These are phyloP conservation scores for Chalciporus chontae DNA, from an alignment of 768 basidiomycete genomes.

Conservation along the genomic window DNA sequence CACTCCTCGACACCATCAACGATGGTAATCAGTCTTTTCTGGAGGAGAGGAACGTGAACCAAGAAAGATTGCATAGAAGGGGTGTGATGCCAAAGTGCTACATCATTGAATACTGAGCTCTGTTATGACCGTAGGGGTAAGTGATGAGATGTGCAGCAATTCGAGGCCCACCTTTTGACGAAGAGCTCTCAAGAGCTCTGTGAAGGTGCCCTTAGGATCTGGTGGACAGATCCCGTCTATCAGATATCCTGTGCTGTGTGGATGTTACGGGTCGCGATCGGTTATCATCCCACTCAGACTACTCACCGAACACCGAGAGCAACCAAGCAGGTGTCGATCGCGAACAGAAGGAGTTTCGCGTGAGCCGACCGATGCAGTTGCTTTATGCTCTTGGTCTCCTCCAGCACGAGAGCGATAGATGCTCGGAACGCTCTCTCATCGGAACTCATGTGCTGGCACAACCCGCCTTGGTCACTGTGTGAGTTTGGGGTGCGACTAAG, in stretches of 20 bases:
- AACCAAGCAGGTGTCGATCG: constrained; percentile 40
- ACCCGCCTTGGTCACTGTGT: not conserved
- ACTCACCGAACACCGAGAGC: constrained; percentile 42
- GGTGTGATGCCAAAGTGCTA: constrained; percentile 46
- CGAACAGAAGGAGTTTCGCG: constrained; percentile 29
- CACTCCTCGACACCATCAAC: constrained; percentile 1
- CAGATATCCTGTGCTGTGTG: constrained; percentile 40
- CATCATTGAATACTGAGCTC: constrained; percentile 34
- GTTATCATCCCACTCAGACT: not conserved
- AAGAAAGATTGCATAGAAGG: constrained; percentile 52
- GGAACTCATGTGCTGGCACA: constrained; percentile 3
- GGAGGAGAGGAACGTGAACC: constrained; percentile 36
- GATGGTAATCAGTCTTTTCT: constrained; percentile 5
- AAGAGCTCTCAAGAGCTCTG: constrained; percentile 36
- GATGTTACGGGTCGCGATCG: too few relatives aligned
- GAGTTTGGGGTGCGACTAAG: too few relatives aligned
- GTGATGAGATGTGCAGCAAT: not conserved
- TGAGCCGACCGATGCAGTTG: constrained; percentile 7
- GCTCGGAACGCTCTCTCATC: constrained; percentile 6
- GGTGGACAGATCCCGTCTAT: constrained; percentile 43
- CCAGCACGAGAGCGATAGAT: constrained; percentile 20
- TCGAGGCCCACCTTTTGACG: constrained; percentile 35
- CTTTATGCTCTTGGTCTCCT: constrained; percentile 6
- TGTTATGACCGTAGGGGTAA: not conserved
- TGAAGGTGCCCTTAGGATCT: constrained; percentile 33